Base-by-base conservation (phyloP, 2,329 filamentous ascomycete genomes). In the Neonectria punicea region DNA sequence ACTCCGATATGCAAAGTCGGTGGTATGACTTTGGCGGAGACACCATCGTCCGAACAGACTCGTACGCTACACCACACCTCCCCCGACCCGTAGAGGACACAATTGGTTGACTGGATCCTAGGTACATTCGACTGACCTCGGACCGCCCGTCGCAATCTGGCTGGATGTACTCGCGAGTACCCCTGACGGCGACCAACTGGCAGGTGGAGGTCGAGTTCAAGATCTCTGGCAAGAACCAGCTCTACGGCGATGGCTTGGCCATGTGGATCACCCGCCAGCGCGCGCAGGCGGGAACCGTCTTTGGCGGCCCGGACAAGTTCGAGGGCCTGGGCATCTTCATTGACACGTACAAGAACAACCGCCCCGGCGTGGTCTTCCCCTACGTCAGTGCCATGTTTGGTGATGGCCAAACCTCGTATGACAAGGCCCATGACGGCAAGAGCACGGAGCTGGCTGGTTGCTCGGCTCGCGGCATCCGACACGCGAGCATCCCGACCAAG, bases 1-100 rank as follows among this genome's bases (percentile, higher is more conserved):
- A 99, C 83, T 96, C 94, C 66, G 96, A 98, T 80, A 94, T 98
- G 91, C 92, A 97, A 83, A 97, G 93, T 83, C 91, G 96, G 78
- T 99, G 96, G 95, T 99, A 95, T 82, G 96, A 99, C 83, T 99
- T 97, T 87, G 96, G 96, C 78, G 96, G 95, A 77, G 94, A 97
- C 83, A 93, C 95, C 44, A 91, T 99, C 74, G 87, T 98, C 75
- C 85, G 89, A 73, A 89, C 89, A 70, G 89, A 91, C 78, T 86
- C 86, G 89, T 91, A 88, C 69, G 86, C 81, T 68, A 39, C 55
- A 61, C 58, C 61, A 39, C 55, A 61, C 58, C 61, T 53, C 54
- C 43, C 46, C 60, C 50, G 49, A 55, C 59, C 58, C 47, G 56
- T 57, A 36, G 56, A 51, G 34, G 50, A 58, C 9, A 53, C 60